Base-by-base conservation (phyloP, 2,329 filamentous ascomycete species). In the Neonectria punicea region DNA sequence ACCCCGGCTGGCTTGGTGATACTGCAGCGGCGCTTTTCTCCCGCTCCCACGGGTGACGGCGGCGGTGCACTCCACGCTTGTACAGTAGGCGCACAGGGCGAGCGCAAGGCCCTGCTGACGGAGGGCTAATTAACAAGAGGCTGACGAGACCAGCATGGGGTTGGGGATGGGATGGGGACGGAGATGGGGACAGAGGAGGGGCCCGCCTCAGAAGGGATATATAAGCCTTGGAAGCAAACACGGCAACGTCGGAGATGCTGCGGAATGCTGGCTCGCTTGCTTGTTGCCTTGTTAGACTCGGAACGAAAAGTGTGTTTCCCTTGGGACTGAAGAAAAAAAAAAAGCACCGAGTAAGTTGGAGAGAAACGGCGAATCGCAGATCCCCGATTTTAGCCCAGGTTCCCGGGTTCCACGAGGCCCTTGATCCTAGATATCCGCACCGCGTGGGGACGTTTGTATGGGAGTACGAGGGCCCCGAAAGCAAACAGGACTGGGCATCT, bases 381-480 rank as follows among this genome's bases (percentile, higher is more conserved):
- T 65, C 66, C 39, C 46, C 22, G 47, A 58, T 56, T 67, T 67
- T 55, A 57, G 65, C 63, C 44, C 61, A 51, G 63, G 68, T 59
- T 47, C 68, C 58, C 55, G 63, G 67, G 43, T 61, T 43, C 50
- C 13, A 55, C 57, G 34, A 43, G 9, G 9, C 54, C 50, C 46
- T 54, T 60, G 60, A 18, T 61, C 55, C 60, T 41, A 61, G 46
- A 71, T 65, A 68, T 64, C 60, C 51, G 51, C 53, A 54, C 61
- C 39, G 63, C 70, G 67, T 71, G 68, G 67, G 63, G 63, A 63
- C 67, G 63, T 72, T 72, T 70, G 63, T 63, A 67, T 70, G 34
- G 67, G 63, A 68, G 67, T 60, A 60, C 61, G 60, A 65, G 53
- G 53, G 55, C 41, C 67, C 39, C n/a, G 39, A 44, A 55, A 70